Percentiles rank a stretch among this genome's conserved stretches.
Conservation (phyloP, 345 rosid species). For the Chamaenerion angustifolium region DNA sequence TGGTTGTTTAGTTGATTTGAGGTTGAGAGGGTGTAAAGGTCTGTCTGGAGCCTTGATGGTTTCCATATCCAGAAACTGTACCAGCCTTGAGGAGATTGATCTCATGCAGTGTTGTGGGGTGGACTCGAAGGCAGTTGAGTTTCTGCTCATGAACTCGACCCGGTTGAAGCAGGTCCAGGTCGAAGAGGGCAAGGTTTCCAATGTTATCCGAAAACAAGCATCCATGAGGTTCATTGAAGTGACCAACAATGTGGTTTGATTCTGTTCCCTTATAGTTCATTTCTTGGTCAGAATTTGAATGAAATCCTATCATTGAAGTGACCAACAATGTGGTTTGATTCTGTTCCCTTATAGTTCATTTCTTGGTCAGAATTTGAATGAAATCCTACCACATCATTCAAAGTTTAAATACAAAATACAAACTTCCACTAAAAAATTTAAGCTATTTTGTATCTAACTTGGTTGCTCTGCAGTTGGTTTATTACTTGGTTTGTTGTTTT, state of each 20-base stretch:
- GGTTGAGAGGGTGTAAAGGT: constrained; percentile 50
- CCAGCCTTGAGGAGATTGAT: constrained; percentile 33
- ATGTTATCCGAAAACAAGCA: constrained; percentile 27
- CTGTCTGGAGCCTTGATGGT: constrained; percentile 28
- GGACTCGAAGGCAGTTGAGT: constrained; percentile 34
- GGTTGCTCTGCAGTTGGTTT: too few relatives aligned
- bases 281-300: too few relatives aligned
- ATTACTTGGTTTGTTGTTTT: too few relatives aligned
- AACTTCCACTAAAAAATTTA: too few relatives aligned
- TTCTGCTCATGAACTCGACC: constrained; percentile 27
- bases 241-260: too few relatives aligned
- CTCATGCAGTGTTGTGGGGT: constrained; percentile 36
- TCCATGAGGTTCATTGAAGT: constrained; percentile 29
- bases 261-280: constrained; percentile 2
- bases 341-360: constrained; percentile 2
- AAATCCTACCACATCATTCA: too few relatives aligned
- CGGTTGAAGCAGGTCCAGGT: constrained; percentile 36
- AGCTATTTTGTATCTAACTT: too few relatives aligned
- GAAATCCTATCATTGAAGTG: constrained; percentile 34
- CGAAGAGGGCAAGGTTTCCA: constrained; percentile 49
- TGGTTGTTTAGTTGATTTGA: constrained; percentile 33
- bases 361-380: too few relatives aligned
- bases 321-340: too few relatives aligned
- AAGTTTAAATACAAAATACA: too few relatives aligned
- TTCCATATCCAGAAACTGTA: constrained; percentile 41